Base-by-base conservation (phyloP, 345 rosid species). In the Aquilaria sinensis region DNA sequence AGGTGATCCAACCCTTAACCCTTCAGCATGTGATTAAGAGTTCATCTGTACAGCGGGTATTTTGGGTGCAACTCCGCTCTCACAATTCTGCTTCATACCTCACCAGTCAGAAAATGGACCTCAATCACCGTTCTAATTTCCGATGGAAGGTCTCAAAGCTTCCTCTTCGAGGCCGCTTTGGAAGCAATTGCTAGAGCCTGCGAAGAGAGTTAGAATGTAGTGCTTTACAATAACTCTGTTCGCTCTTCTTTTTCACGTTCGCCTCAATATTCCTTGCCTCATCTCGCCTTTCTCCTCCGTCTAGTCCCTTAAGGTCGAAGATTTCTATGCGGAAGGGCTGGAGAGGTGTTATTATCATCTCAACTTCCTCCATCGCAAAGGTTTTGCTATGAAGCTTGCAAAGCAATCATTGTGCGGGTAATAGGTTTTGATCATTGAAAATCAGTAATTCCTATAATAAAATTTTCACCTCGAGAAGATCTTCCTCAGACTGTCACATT, bases 341-440 rank as follows among this genome's bases (percentile, higher is more conserved):
- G 78, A 86, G 61, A 79, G 59, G 63, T 87, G 89, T 66, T 85
- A 16, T 16, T 16, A 83, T 70, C 78, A 88, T 14, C 90, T 90
- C 23, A 94, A 90, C 75, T 83, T 88, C 63, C 56, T 85, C 29
- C 85, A 82, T 58, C 88, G 90, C 0, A 71, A 59, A 37, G 90
- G 87, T 12, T 86, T 86, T 61, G 75, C 75, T 47, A 31, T 65
- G 4, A 46, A 69, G 56, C 69, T 81, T 60, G 70, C 70, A 3
- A 73, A 55, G 57, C 72, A 56, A 56, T 66, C 72, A 51, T 55
- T 31, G 47, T 84, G 94, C 87, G 76, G 81, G 96, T 88, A 57
- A 74, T 86, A 56, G 84, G 86, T 9, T 90, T 90, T 63, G 96
- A 93, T 83, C 97, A 93, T 65, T 83, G 94, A 34, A 85, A 81